Percentiles rank a stretch among this genome's conserved stretches.
Evolutionary conservation across 106 monocot species (phyloP).

Genomic region (Dactylorhiza incarnata): DNA sequence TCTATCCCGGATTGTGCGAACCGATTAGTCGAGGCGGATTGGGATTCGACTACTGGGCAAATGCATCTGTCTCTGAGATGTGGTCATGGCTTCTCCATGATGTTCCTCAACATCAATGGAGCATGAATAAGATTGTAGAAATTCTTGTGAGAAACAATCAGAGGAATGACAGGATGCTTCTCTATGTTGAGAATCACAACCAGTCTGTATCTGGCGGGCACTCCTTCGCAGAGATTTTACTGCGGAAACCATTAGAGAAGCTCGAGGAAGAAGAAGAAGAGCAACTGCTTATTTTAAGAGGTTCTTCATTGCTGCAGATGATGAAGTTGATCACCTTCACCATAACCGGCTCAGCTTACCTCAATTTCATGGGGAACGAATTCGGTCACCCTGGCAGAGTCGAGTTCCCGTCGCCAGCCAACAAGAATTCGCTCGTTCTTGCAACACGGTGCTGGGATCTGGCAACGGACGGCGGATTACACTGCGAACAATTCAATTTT

Average conservation of each 20-base stretch:
- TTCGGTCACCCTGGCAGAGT: slow-evolving; percentile 97
- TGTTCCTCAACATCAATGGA: slow-evolving; percentile 80
- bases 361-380: slow-evolving; percentile 99
- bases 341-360: slow-evolving; percentile 65
- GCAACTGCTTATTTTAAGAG: slow-evolving; percentile 31
- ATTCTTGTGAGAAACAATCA: slow-evolving; percentile 40
- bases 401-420: slow-evolving; percentile 90
- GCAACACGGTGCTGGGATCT: slow-evolving; percentile 85
- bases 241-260: slow-evolving; percentile 20
- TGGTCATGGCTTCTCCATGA: slow-evolving; percentile 85
- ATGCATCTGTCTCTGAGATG: slow-evolving; percentile 79
- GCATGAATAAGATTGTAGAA: slow-evolving; percentile 87
- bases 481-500: slow-evolving; percentile 73
- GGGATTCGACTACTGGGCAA: slow-evolving; percentile 89
- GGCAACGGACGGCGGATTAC: slow-evolving; percentile 39
- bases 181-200: slow-evolving; percentile 84
- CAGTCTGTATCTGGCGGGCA: slow-evolving; percentile 96
- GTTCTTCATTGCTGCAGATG: slow-evolving; percentile 70
- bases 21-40: slow-evolving; percentile 84
- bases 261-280: slow-evolving; percentile 15
- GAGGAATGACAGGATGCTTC: slow-evolving; percentile 53
- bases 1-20: slow-evolving; percentile 97
- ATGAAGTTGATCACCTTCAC: slow-evolving; percentile 88
- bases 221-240: slow-evolving; percentile 79
- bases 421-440: slow-evolving; percentile 52